Conservation (phyloP, 140 eudicot species). For the Anethum foeniculum region DNA sequence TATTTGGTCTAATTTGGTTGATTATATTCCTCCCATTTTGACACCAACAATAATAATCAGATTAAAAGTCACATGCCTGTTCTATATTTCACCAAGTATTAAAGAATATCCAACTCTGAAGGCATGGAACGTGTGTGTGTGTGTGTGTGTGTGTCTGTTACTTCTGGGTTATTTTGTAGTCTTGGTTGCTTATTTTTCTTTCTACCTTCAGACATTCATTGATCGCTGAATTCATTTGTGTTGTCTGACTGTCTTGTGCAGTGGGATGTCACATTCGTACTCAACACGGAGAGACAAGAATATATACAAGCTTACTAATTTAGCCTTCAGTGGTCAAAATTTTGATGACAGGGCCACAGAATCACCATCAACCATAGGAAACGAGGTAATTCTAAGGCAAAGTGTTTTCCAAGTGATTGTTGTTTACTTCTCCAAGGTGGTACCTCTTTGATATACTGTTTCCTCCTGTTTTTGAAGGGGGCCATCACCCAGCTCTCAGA, state of each 20-base stretch:
- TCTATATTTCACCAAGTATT: neutral
- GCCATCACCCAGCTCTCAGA: slow-evolving; percentile 71
- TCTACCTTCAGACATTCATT: neutral
- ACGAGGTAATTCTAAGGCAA: slow-evolving; percentile 38
- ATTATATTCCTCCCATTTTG: neutral
- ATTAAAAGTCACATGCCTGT: neutral
- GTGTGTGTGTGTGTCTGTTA: neutral
- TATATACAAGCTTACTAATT: slow-evolving; percentile 36
- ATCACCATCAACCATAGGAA: slow-evolving; percentile 34
- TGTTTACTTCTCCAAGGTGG: neutral
- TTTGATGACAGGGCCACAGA: slow-evolving; percentile 53
- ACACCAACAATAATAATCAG: neutral
- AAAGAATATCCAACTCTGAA: neutral
- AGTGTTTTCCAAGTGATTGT: neutral
- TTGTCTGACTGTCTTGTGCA: slow-evolving; percentile 16
- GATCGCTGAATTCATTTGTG: neutral
- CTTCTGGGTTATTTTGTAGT: neutral
- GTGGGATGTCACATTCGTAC: slow-evolving; percentile 82
- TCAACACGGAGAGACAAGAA: slow-evolving; percentile 62
- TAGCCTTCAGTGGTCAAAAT: slow-evolving; percentile 34
- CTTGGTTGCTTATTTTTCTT: neutral
- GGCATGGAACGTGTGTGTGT: neutral
- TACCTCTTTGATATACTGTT: neutral
- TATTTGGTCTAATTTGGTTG: neutral
- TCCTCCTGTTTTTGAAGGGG: slow-evolving; percentile 35